Base-by-base conservation (phyloP, 257 asterid species). In the Solanum medicagineum region DNA sequence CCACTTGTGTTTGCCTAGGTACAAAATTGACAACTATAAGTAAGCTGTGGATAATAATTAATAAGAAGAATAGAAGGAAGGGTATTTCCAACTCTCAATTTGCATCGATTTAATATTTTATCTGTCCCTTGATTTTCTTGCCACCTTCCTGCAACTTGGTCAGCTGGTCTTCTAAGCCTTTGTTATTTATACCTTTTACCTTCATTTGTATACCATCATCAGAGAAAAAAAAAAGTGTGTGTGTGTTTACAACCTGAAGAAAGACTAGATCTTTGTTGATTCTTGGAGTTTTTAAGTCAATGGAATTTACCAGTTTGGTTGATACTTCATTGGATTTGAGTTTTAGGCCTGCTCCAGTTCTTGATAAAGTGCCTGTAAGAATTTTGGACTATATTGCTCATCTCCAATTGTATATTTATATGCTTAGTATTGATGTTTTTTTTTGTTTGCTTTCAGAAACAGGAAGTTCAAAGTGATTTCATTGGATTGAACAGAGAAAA, bases 301-400 rank as follows among this genome's bases (percentile, higher is more conserved):
- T 95, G 98, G 98, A 95, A 66, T 94, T 90, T 90, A 88, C 94
- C 15, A 84, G 86, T 71, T 85, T 95, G 87, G 79, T 94, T 73
- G 92, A 94, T 86, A 91, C 95, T 81, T 95, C 98, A 53, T 86
- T 95, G 87, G 93, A 94, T 92, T 98, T 95, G 45, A 93, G 91
- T 47, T 16, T 87, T 55, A 92, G 87, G 32, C 98, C 98, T 57
- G 88, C 85, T 80, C 81, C 91, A 79, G 71, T 89, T 40, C 68
- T 88, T 44, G 92, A 90, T 13, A 92, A 89, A 71, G 82, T 85
- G 4, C 83, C 80, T 93, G 98, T 93, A 91, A 75, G 81, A 22
- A 24, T 77, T 77, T 77, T 51, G 63, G 63, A 49, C 45, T 22
- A 17, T 49, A 15, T 47, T 22, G 20, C 8, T 47, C 40, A 74